These are phyloP conservation scores for Cladophialophora exuberans DNA, from an alignment of 2,329 filamentous ascomycete species.

Conservation along the genomic window DNA sequence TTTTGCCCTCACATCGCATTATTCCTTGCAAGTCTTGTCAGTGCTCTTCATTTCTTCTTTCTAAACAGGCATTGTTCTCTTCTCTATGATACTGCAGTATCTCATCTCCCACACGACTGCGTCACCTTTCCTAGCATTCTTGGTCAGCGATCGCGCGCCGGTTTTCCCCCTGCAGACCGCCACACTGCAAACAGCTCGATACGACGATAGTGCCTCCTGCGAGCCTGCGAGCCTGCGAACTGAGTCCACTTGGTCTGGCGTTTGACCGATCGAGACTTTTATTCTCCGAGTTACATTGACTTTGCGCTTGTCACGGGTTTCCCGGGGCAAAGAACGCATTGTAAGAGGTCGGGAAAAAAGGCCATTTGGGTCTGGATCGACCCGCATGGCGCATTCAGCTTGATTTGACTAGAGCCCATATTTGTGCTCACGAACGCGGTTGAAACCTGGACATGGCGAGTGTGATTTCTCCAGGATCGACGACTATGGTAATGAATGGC, in stretches of 20 bases:
- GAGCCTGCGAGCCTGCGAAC: too few relatives aligned
- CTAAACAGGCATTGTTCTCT: constrained; percentile 17
- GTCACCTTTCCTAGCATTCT: background rate
- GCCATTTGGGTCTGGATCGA: constrained; percentile 8
- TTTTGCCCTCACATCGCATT: constrained; percentile 15
- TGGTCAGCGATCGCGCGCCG: background rate
- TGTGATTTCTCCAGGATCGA: constrained; percentile 19
- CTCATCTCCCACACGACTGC: too few relatives aligned
- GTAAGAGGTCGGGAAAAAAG: constrained; percentile 2
- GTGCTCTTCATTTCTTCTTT: constrained; percentile 12
- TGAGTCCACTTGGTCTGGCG: background rate
- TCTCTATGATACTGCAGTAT: constrained; percentile 9
- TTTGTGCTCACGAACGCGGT: constrained; percentile 9
- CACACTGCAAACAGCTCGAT: constrained; percentile 23
- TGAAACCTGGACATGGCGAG: constrained; percentile 22
- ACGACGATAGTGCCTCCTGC: constrained; percentile 11
- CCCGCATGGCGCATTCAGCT: constrained; percentile 26
- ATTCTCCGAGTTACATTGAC: background rate
- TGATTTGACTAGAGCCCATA: constrained; percentile 21
- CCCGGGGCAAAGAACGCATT: background rate
- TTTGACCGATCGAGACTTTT: constrained; percentile 2
- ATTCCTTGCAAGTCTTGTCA: background rate
- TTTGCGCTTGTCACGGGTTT: background rate
- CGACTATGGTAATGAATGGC: constrained; percentile 20
- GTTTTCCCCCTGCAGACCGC: constrained; percentile 17